A percentile compares a stretch with the other conserved stretches of the same genome.
Conservation (phyloP, 1,139 yeast species). For the Hemisphaericaspora xylofermentans region DNA sequence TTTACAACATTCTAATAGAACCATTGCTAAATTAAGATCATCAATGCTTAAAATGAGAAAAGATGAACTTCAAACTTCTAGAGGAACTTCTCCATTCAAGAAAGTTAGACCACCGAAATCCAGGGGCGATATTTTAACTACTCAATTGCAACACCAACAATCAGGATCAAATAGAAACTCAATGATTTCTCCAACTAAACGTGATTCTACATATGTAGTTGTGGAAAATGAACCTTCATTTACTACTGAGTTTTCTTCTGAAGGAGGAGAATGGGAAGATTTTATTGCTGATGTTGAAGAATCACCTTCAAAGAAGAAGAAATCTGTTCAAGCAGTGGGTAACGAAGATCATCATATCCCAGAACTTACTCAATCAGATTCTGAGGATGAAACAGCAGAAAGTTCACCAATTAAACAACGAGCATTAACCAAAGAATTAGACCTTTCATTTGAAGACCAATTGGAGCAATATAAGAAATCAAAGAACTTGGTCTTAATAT, state of each 20-base stretch:
- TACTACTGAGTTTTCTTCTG: slow-evolving; percentile 18
- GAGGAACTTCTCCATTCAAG: slow-evolving; percentile 15
- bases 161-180: slow-evolving; percentile 23
- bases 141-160: slow-evolving; percentile 6
- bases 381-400: slow-evolving; percentile 21
- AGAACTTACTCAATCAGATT: slow-evolving; percentile 36
- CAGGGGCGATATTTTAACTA: slow-evolving; percentile 2
- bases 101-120: slow-evolving; percentile 20
- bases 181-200: slow-evolving; percentile 35
- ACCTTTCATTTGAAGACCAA: slow-evolving; percentile 22
- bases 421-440: slow-evolving; percentile 24
- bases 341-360: slow-evolving; percentile 21
- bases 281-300: slow-evolving; percentile 32
- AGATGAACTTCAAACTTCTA: slow-evolving; percentile 11
- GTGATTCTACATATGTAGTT: slow-evolving; percentile 34
- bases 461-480: slow-evolving; percentile 47
- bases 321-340: slow-evolving; percentile 15
- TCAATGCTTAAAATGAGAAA: slow-evolving; percentile 44
- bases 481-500: slow-evolving; percentile 49
- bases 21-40: slow-evolving; percentile 54
- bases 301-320: slow-evolving; percentile 24
- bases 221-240: slow-evolving; percentile 23
- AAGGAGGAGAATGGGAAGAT: slow-evolving; percentile 44
- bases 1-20: slow-evolving; percentile 62
- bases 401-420: slow-evolving; percentile 12